phyloP scores from a whole-genome alignment of 2,329 filamentous ascomycete species.

The Clonostachys chloroleuca region DNA sequence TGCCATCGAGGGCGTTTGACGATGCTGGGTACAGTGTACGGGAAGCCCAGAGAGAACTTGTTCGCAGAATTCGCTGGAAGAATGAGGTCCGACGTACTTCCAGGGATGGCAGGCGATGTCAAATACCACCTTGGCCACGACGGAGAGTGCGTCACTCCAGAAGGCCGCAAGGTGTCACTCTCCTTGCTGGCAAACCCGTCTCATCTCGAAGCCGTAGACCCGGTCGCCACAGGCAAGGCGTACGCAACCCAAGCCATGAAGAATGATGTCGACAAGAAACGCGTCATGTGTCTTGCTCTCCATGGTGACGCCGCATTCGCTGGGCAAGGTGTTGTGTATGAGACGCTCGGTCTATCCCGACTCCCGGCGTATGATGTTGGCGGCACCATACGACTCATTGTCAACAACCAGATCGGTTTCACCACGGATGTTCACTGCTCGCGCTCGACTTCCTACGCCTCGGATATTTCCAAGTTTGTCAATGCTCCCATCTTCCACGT shows the following conservation, averaged over 20 bases:
- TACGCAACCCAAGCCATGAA: slow-evolving; percentile 98
- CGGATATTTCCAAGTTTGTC: slow-evolving; percentile 97
- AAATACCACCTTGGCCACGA: slow-evolving; percentile 99
- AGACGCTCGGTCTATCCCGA: slow-evolving; percentile 96
- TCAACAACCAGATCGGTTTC: slow-evolving; percentile 99
- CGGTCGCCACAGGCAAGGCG: slow-evolving; percentile 95
- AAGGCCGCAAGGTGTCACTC: slow-evolving; percentile 97
- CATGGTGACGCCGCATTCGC: slow-evolving; percentile 98
- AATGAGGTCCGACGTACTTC: slow-evolving; percentile 40
- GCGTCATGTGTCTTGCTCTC: slow-evolving; percentile 91
- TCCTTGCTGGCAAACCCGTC: slow-evolving; percentile 98
- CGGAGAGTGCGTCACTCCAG: slow-evolving; percentile 96
- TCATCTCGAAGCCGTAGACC: slow-evolving; percentile 96
- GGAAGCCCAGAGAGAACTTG: slow-evolving; percentile 99
- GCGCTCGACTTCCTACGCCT: slow-evolving; percentile 97
- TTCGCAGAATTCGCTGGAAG: slow-evolving; percentile 97
- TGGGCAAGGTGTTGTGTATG: slow-evolving; percentile 95
- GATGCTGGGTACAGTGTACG: slow-evolving; percentile 95
- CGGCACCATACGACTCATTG: slow-evolving; percentile 92
- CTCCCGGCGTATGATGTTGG: slow-evolving; percentile 95
- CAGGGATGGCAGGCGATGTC: slow-evolving; percentile 80
- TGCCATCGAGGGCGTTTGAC: slow-evolving; percentile 98
- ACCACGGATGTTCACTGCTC: slow-evolving; percentile 97
- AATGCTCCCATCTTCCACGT: slow-evolving; percentile 99
- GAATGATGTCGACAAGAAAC: slow-evolving; percentile 82